A percentile compares a stretch with the other conserved stretches of the same genome.
Evolutionary conservation across 2,329 filamentous ascomycete genomes (phyloP).

Genomic region (Plenodomus biglobosus): DNA sequence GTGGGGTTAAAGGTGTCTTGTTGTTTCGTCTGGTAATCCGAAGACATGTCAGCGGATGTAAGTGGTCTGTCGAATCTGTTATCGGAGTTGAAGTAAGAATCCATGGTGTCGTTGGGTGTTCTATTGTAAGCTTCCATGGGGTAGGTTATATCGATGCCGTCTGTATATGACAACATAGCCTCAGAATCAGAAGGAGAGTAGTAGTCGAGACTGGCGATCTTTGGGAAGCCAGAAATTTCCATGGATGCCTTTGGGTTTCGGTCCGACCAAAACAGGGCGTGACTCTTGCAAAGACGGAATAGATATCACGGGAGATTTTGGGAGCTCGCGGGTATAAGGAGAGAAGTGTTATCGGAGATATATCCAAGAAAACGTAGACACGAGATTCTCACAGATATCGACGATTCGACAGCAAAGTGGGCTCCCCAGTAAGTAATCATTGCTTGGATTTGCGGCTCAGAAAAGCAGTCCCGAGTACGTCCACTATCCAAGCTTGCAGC

Average conservation of each 20-base stretch:
- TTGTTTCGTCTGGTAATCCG: slow-evolving; percentile 18
- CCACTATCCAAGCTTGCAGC: slow-evolving; percentile 10
- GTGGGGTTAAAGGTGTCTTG: slow-evolving; percentile 17
- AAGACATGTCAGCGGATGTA: slow-evolving; percentile 24
- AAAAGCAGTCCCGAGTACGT: slow-evolving; percentile 5
- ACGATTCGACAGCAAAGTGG: slow-evolving; percentile 24
- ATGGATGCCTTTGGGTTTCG: slow-evolving; percentile 15
- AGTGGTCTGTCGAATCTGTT: slow-evolving; percentile 30
- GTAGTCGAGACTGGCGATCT: slow-evolving; percentile 27
- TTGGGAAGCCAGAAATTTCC: slow-evolving; percentile 27
- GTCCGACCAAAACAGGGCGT: neutral
- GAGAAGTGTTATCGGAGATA: neutral
- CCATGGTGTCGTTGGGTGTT: slow-evolving; percentile 28
- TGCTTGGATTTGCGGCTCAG: slow-evolving; percentile 14
- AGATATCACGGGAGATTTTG: neutral
- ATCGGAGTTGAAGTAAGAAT: slow-evolving; percentile 33
- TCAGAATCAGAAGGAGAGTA: slow-evolving; percentile 25
- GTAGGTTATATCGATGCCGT: slow-evolving; percentile 25
- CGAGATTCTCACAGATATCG: slow-evolving; percentile 23
- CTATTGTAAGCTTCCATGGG: slow-evolving; percentile 25
- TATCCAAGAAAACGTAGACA: slow-evolving; percentile 11
- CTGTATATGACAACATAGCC: slow-evolving; percentile 23
- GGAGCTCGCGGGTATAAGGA: neutral
- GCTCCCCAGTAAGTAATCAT: slow-evolving; percentile 17
- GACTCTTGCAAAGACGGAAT: neutral